These are phyloP conservation scores for Botrytis tulipae DNA, from an alignment of 2,329 filamentous ascomycete species.

Conservation along the genomic window DNA sequence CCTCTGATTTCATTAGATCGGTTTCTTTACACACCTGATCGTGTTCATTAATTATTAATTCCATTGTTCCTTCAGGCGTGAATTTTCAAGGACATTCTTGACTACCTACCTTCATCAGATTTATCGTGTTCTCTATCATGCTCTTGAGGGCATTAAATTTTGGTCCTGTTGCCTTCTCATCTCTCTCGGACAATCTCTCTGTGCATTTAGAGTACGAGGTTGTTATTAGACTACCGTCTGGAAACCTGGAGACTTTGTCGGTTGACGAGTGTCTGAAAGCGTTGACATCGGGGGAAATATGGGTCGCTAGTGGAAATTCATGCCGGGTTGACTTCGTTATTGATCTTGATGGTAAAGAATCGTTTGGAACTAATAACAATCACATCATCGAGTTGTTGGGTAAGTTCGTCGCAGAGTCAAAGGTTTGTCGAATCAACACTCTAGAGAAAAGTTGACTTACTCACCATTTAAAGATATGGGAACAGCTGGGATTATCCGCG, in stretches of 20 bases:
- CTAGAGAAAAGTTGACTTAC: background rate
- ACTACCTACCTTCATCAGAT: background rate
- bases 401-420: conserved; percentile 26
- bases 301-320: conserved; percentile 29
- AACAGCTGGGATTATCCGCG: conserved; percentile 30
- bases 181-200: conserved; percentile 22
- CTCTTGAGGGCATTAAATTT: conserved; percentile 24
- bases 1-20: background rate
- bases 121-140: conserved; percentile 23
- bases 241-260: background rate
- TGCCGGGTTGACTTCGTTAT: conserved; percentile 30
- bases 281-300: conserved; percentile 31
- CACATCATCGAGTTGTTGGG: conserved; percentile 26
- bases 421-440: conserved; percentile 24
- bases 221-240: conserved; percentile 19
- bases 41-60: background rate
- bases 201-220: conserved; percentile 23
- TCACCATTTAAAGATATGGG: conserved; percentile 32
- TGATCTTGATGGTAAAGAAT: conserved; percentile 24
- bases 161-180: conserved; percentile 24
- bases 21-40: background rate
- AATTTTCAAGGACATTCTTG: background rate
- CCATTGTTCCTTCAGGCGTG: background rate
- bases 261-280: conserved; percentile 20
- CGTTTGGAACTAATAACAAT: background rate